phyloP scores from a whole-genome alignment of 305 asterid species.

The Fraxinus sp. region DNA sequence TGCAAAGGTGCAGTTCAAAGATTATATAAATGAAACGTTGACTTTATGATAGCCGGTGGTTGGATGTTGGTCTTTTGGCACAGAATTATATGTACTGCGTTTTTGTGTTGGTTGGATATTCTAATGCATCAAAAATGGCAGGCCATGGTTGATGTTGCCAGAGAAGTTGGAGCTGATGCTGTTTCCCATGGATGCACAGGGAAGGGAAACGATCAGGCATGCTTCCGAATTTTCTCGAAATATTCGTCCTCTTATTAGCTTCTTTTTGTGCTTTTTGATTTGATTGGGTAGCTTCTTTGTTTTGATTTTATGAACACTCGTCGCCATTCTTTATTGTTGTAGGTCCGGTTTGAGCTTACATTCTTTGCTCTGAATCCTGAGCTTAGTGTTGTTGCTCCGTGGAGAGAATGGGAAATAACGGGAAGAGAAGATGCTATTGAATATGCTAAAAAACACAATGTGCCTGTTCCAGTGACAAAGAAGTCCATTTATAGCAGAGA shows the following conservation, averaged over 20 bases:
- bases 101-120: slow-evolving; percentile 3
- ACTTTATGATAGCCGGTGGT: not conserved
- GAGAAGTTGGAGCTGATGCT: slow-evolving; percentile 98
- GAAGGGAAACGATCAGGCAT: slow-evolving; percentile 93
- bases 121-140: slow-evolving; percentile 32
- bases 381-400: slow-evolving; percentile 92
- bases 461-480: slow-evolving; percentile 94
- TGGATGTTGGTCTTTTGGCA: not conserved
- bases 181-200: slow-evolving; percentile 98
- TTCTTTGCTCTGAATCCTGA: slow-evolving; percentile 97
- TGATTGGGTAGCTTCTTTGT: not conserved
- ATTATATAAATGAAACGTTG: slow-evolving; percentile 7
- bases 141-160: slow-evolving; percentile 99
- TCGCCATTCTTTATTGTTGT: slow-evolving; percentile 27
- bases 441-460: slow-evolving; percentile 84
- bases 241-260: slow-evolving; percentile 7
- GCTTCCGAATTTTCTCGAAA: slow-evolving; percentile 23
- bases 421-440: slow-evolving; percentile 98
- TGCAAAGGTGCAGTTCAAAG: slow-evolving; percentile 65
- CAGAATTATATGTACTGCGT: not conserved
- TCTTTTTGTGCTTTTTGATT: slow-evolving; percentile 4
- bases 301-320: not conserved
- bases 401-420: slow-evolving; percentile 98
- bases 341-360: slow-evolving; percentile 98
- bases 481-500: slow-evolving; percentile 97